Conservation (phyloP, 768 basidiomycete genomes). For the Suillus fuscotomentosus region DNA sequence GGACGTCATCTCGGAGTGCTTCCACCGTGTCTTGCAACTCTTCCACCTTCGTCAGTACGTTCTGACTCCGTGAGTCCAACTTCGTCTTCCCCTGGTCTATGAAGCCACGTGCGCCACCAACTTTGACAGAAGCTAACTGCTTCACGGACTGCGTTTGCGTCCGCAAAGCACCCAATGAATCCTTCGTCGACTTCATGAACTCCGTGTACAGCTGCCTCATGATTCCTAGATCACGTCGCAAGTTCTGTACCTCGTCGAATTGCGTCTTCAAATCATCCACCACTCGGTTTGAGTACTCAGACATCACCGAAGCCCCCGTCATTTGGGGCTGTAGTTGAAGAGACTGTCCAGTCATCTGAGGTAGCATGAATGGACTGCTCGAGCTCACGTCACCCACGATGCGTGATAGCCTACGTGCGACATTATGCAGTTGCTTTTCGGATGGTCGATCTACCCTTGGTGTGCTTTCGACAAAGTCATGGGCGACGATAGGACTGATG, state of each 20-base stretch:
- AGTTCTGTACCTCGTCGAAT: constrained; percentile 91
- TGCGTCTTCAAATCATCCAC: constrained; percentile 86
- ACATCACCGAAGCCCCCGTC: constrained; percentile 73
- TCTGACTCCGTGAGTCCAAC: constrained; percentile 87
- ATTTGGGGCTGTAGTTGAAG: constrained; percentile 58
- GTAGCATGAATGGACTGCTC: constrained; percentile 39
- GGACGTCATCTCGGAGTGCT: constrained; percentile 84
- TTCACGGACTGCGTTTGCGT: constrained; percentile 86
- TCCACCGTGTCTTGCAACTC: constrained; percentile 92
- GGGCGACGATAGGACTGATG: constrained; percentile 45
- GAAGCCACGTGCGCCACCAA: constrained; percentile 84
- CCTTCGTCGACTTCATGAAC: constrained; percentile 90
- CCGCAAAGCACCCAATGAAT: constrained; percentile 73
- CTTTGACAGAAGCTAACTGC: constrained; percentile 75
- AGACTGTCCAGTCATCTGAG: constrained; percentile 68
- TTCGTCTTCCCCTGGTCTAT: constrained; percentile 91
- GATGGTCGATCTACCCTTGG: constrained; percentile 66
- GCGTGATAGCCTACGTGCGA: constrained; percentile 73
- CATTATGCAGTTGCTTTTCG: constrained; percentile 69
- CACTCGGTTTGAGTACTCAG: constrained; percentile 71
- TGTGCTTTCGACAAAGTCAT: constrained; percentile 63
- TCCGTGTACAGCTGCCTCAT: constrained; percentile 95
- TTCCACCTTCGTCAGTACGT: constrained; percentile 88
- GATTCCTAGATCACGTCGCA: constrained; percentile 89
- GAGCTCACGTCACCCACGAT: constrained; percentile 51